Conservation (phyloP, 2,329 filamentous ascomycete genomes). For the Aspergillus sp. region DNA sequence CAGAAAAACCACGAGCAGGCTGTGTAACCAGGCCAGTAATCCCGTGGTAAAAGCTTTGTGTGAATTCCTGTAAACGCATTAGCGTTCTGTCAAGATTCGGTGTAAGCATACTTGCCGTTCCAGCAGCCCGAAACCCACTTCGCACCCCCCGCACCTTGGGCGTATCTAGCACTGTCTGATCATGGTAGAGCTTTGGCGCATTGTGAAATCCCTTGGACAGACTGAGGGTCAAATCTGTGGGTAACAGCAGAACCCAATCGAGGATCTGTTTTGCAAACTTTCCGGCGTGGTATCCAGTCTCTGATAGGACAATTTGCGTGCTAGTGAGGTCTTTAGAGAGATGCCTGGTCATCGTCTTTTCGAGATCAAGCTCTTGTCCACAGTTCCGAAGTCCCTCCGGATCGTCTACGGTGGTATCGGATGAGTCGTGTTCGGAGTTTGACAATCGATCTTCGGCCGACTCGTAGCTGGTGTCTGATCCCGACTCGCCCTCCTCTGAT, state of each 20-base stretch:
- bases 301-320: constrained; percentile 35
- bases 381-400: neutral
- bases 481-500: no score
- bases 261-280: constrained; percentile 71
- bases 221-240: constrained; percentile 80
- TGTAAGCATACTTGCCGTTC: constrained; percentile 50
- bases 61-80: constrained; percentile 55
- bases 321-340: constrained; percentile 2
- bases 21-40: constrained; percentile 78
- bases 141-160: constrained; percentile 76
- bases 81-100: neutral
- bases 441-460: constrained; percentile 1
- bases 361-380: constrained; percentile 7
- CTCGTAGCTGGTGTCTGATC: neutral
- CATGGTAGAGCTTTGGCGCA: constrained; percentile 78
- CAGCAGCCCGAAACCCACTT: constrained; percentile 73
- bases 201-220: constrained; percentile 87
- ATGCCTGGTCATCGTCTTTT: constrained; percentile 9
- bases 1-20: constrained; percentile 66
- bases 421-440: neutral
- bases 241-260: constrained; percentile 71
- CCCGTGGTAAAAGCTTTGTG: constrained; percentile 75
- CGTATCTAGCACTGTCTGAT: constrained; percentile 73
- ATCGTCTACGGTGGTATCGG: neutral
- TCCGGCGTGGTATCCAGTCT: constrained; percentile 63